phyloP scores from a whole-genome alignment of 148 eudicot species.

The Vaccinium vitisidaea region DNA sequence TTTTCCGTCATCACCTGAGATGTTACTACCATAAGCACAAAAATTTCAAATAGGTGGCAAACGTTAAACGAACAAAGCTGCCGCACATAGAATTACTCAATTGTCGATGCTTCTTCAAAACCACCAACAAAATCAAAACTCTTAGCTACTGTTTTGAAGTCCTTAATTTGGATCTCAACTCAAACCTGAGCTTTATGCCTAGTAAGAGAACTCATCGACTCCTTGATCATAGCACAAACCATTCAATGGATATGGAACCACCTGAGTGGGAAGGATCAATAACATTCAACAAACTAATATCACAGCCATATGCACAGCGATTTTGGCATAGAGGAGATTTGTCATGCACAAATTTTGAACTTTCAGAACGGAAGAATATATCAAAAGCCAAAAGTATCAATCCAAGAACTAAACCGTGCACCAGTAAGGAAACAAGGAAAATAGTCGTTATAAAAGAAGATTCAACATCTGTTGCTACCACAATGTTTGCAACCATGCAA shows the following conservation, averaged over 20 bases:
- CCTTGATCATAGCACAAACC: not conserved
- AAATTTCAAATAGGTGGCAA: too few species aligned
- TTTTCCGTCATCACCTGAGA: too few species aligned
- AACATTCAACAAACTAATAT: too few species aligned
- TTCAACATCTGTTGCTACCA: slow-evolving; percentile 13
- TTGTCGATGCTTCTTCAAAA: not conserved
- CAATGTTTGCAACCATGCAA: slow-evolving; percentile 19
- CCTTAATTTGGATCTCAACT: not conserved
- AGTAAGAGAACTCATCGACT: not conserved
- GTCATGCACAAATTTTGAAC: not conserved
- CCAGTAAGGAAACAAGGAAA: slow-evolving; percentile 5
- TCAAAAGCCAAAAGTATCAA: too few species aligned
- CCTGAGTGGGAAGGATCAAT: not conserved
- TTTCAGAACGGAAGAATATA: not conserved
- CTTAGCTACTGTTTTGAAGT: not conserved
- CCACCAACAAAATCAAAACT: not conserved
- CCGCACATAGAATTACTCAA: not conserved
- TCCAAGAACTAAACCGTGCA: not conserved
- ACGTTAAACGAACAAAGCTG: too few species aligned
- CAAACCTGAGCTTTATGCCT: not conserved
- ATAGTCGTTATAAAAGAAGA: not conserved
- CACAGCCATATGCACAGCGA: not conserved
- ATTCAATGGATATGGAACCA: not conserved
- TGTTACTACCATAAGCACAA: too few species aligned
- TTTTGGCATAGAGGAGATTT: not conserved